phyloP scores from a whole-genome alignment of 1,284 basidiomycete species.

The Schizopora paradoxa region DNA sequence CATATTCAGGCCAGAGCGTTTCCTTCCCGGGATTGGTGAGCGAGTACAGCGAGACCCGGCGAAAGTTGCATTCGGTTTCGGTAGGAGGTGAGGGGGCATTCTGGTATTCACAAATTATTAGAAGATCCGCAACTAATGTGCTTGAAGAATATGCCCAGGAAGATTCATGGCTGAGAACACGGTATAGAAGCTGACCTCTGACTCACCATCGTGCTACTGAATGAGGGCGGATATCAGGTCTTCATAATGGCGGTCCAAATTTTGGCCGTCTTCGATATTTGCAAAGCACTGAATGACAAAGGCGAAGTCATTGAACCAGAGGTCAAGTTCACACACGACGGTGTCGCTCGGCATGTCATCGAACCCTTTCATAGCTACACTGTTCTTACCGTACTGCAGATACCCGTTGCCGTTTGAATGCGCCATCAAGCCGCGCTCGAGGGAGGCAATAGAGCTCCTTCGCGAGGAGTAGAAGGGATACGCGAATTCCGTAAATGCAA shows the following conservation, averaged over 20 bases:
- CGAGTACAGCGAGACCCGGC: background rate
- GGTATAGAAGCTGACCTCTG: conserved; percentile 35
- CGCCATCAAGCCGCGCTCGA: no score
- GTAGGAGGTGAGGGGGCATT: background rate
- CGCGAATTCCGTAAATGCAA: no score
- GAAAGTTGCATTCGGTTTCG: background rate
- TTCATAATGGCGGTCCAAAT: conserved; percentile 30
- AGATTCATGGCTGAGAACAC: conserved; percentile 44
- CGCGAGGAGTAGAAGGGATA: no score
- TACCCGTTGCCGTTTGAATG: no score
- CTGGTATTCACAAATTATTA: no score
- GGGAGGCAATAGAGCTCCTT: no score
- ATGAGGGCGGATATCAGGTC: conserved; percentile 17
- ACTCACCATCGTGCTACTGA: conserved; percentile 25
- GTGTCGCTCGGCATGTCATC: no score
- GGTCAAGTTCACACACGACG: no score
- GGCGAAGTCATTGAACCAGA: conserved; percentile 29
- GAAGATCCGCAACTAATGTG: no score
- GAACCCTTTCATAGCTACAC: no score
- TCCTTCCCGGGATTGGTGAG: background rate
- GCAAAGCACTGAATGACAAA: conserved; percentile 24
- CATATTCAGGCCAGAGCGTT: background rate
- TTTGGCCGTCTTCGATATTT: conserved; percentile 27
- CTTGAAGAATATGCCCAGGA: conserved; percentile 26
- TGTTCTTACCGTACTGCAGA: no score